phyloP scores from a whole-genome alignment of 140 eudicot species.

The Erigeron philadelphicus region DNA sequence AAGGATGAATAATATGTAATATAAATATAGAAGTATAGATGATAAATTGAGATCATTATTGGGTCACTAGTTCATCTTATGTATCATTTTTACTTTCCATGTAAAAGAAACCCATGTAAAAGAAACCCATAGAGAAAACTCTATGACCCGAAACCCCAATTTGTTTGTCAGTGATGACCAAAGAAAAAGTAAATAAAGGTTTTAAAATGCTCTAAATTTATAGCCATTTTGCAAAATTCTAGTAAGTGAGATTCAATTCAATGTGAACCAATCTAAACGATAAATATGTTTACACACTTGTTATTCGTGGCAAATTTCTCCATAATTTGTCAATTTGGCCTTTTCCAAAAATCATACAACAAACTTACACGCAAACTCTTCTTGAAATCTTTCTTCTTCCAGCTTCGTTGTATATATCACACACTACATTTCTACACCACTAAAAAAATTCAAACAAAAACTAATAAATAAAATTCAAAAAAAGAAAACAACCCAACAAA shows the following conservation, averaged over 20 bases:
- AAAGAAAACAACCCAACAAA: neutral
- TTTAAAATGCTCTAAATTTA: no score
- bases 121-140: no score
- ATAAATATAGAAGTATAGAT: no score
- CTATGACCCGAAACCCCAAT: no score
- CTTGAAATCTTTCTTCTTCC: neutral
- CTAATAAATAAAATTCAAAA: neutral
- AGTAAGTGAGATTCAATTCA: neutral
- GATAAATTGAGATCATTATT: no score
- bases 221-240: neutral
- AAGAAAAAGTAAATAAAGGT: no score
- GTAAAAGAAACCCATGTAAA: no score
- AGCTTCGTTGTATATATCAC: neutral
- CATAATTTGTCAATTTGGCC: slow-evolving; percentile 16
- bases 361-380: slow-evolving; percentile 59
- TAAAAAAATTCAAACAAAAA: neutral
- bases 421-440: slow-evolving; percentile 22
- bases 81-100: no score
- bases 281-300: neutral
- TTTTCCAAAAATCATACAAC: neutral
- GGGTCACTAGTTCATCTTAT: no score
- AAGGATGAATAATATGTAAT: no score
- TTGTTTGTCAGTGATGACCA: no score
- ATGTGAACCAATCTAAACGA: neutral
- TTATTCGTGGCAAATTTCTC: slow-evolving; percentile 4